These are phyloP conservation scores for Verticillium isaacii DNA, from an alignment of 2,329 filamentous ascomycete species.

Conservation along the genomic window DNA sequence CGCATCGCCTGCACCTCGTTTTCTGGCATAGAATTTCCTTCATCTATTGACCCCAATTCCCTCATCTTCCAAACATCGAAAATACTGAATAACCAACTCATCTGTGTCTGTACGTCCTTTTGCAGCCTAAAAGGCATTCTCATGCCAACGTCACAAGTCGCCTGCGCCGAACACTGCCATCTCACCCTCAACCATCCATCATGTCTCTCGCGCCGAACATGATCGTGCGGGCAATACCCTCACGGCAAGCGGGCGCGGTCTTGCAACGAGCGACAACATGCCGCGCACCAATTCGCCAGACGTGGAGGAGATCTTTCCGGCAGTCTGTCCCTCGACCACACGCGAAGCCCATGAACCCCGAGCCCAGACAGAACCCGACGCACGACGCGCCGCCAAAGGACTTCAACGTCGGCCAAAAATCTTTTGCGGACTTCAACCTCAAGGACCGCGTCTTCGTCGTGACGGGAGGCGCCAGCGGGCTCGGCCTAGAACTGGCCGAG, in stretches of 20 bases:
- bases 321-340: not conserved
- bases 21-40: no score
- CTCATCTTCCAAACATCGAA: no score
- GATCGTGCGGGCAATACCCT: not conserved
- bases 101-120: not conserved
- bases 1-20: no score
- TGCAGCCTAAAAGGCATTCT: no score
- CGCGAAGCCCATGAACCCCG: constrained; percentile 16
- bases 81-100: no score
- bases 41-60: no score
- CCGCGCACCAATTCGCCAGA: not conserved
- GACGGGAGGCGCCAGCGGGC: constrained; percentile 65
- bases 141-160: not conserved
- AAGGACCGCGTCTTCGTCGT: constrained; percentile 64
- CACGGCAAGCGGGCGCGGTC: not conserved
- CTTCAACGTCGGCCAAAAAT: constrained; percentile 24
- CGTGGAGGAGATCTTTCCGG: not conserved
- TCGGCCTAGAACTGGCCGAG: constrained; percentile 71
- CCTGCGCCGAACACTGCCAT: not conserved
- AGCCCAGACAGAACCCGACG: constrained; percentile 19
- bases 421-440: constrained; percentile 66
- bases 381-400: constrained; percentile 14
- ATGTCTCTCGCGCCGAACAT: not conserved
- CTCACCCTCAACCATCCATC: not conserved
- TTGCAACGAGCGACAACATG: not conserved